Evolutionary conservation across 2,329 filamentous ascomycete genomes (phyloP).

Genomic region (Grosmannia huntii): DNA sequence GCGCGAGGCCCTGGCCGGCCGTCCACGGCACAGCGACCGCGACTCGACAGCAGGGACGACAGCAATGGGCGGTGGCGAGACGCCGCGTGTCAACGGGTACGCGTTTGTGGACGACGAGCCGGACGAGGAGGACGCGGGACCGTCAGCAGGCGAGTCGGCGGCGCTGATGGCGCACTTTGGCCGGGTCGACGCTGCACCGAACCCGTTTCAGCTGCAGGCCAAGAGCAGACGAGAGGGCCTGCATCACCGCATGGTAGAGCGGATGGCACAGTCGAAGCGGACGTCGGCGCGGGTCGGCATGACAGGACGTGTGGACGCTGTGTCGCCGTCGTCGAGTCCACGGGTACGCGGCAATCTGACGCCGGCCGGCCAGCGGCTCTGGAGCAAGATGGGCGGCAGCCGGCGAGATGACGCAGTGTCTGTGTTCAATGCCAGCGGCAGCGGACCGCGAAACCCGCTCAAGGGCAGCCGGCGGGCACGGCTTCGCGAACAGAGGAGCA

Average conservation of each 20-base stretch:
- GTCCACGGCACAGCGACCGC: conserved; percentile 46
- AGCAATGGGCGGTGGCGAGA: conserved; percentile 48
- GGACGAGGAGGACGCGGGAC: conserved; percentile 31
- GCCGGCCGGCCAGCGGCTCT: conserved; percentile 59
- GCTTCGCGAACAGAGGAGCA: conserved; percentile 5
- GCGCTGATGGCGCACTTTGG: conserved; percentile 42
- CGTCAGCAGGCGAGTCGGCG: conserved; percentile 14
- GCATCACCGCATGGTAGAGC: conserved; percentile 78
- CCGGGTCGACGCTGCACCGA: conserved; percentile 49
- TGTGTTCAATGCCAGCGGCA: conserved; percentile 6
- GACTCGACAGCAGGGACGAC: conserved; percentile 30
- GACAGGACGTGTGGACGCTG: conserved; percentile 43
- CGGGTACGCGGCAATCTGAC: conserved; percentile 47
- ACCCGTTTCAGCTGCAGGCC: conserved; percentile 69
- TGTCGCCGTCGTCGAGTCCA: conserved; percentile 31
- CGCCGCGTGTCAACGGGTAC: conserved; percentile 85
- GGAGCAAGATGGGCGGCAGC: conserved; percentile 43
- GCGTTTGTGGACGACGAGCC: conserved; percentile 81
- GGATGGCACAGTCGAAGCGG: conserved; percentile 60
- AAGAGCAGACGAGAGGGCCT: conserved; percentile 66
- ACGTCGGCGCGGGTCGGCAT: conserved; percentile 45
- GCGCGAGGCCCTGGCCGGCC: conserved; percentile 70
- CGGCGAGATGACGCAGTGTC: conserved; percentile 13
- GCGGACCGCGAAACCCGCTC: background rate
- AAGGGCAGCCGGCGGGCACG: conserved; percentile 10